Evolutionary conservation across 176 grass and related monocot species (phyloP), one percentile per base, ranked within the genome.

Genomic region (Musa troglodytarum): DNA sequence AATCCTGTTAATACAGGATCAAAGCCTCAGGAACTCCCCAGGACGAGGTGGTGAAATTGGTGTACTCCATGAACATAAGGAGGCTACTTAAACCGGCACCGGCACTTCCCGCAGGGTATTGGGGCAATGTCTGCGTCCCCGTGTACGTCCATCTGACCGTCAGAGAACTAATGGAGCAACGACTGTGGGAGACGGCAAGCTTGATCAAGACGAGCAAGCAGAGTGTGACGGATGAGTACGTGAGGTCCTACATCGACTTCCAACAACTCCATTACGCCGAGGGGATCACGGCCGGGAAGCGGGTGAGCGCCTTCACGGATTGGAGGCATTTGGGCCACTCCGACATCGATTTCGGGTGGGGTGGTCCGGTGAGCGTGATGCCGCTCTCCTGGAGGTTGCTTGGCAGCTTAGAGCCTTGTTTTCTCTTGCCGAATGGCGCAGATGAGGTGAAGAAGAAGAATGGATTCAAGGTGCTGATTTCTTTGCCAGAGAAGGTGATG

Each of bases 11-110:
- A 74, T 71, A 65, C 81, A 91, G 79, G 81, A 77, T 88, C 50
- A 88, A 85, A 73, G 83, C 85, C 5, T 84, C 49, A 8, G 23
- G 21, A 0, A 80, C 52, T 0, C 11, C 5, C 69, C 10, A 78
- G 8, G 66, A 88, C 20, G 79, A 92, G 79, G 49, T 66, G 6
- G 85, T 96, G 64, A 92, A 90, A 74, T 89, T 96, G 83, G 93
- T 96, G 1, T 96, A 96, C 81, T 90, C 89, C 4, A 92, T 92
- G 93, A 92, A 96, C 79, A 90, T 92, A 49, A 86, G 79, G 81
- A 89, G 74, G 20, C 63, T 90, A 52, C 53, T 96, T 15, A 29
- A 80, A 24, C 86, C 78, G 17, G 53, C 61, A 24, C 86, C 78
- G 17, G 53, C 61, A 24, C 67, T 92, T 9, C 84, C 93, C 0